Base-by-base conservation (phyloP, 2,329 filamentous ascomycete species). In the Periconia macrospinosa region DNA sequence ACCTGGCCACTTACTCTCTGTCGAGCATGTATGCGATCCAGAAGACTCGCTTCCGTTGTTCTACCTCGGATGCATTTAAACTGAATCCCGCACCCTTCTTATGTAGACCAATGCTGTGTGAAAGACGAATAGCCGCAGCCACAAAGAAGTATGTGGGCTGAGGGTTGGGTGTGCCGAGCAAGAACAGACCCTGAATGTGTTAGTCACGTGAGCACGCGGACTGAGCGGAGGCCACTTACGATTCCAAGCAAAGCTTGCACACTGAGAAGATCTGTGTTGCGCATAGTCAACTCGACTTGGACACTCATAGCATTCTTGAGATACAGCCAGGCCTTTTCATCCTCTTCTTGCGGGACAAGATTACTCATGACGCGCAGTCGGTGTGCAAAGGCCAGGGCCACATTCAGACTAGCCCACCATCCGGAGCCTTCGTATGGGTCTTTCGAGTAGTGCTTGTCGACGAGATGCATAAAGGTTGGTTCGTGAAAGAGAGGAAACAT, bases 401-500 rank as follows among this genome's bases (percentile, higher is more conserved):
- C 89, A 65, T 99, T 99, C 65, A 99, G 81, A 74, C 92, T 96
- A 6, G 94, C 94, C 93, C 94, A 99, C 94, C 94, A 99, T 2
- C 94, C 94, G 6, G 92, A 95, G 27, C 93, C 92, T 70, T 96
- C 88, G 62, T 97, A 97, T 0, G 93, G 93, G 62, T 97, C 90
- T 47, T 86, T 80, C 0, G 92, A 95, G 74, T 97, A 99, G 71
- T 97, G 93, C 62, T 89, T 86, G 68, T 97, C 92, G 30, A 97
- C 92, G 6, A 97, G 81, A 69, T 97, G 92, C 91, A 97, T 97
- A 70, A 99, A 99, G 0, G 94, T 97, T 1, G 93, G 92, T 72
- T 97, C 92, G 73, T 99, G 94, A 68, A 96, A 99, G 3, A 99
- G 81, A 6, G 94, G 94, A 69, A 97, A 96, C 84, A 97, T 93